Conservation (phyloP, 176 grass and related monocot genomes). For the Bonia amplexicaulis region DNA sequence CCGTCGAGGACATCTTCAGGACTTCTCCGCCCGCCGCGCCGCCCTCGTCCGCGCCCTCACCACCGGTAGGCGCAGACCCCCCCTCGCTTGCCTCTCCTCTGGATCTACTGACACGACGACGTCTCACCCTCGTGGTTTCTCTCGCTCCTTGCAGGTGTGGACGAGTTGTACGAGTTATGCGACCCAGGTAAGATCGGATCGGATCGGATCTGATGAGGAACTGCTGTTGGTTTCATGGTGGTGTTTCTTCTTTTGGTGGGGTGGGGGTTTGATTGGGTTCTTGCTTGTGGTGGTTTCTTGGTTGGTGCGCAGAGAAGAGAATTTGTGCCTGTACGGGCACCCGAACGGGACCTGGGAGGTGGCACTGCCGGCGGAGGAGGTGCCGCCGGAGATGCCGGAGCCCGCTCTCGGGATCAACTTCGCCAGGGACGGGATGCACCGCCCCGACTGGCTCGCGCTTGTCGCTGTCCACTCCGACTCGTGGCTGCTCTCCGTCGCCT, state of each 20-base stretch:
- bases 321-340: conserved; percentile 38
- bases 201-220: background rate
- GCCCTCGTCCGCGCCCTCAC: conserved; percentile 51
- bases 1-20: conserved; percentile 39
- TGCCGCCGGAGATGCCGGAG: conserved; percentile 33
- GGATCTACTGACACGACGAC: background rate
- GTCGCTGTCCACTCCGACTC: conserved; percentile 34
- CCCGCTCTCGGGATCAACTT: conserved; percentile 32
- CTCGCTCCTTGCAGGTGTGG: background rate
- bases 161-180: background rate
- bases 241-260: background rate
- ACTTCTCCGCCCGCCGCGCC: conserved; percentile 36
- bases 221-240: background rate
- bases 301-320: conserved; percentile 5
- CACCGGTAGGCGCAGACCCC: conserved; percentile 20
- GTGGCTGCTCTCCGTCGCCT: conserved; percentile 33
- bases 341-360: conserved; percentile 33
- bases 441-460: conserved; percentile 25
- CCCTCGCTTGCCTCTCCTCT: background rate
- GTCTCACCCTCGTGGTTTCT: background rate
- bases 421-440: conserved; percentile 25
- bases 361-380: conserved; percentile 21
- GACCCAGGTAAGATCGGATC: background rate
- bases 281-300: background rate
- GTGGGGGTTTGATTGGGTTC: background rate